Evolutionary conservation across 2,329 filamentous ascomycete genomes (phyloP).

Genomic region (Cytospora mali): DNA sequence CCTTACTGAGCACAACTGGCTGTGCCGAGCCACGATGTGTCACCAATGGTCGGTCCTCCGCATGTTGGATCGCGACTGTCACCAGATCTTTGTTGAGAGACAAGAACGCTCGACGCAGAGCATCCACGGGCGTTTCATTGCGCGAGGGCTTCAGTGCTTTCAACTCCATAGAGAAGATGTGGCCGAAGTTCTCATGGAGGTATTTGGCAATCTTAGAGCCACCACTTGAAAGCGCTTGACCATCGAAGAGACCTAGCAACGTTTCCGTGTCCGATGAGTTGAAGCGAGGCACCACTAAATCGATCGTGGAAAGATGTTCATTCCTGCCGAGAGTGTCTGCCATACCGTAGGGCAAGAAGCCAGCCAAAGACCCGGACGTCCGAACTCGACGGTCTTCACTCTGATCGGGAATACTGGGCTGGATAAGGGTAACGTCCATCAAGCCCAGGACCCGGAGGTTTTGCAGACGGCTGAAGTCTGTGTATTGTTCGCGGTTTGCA

Average conservation of each 20-base stretch:
- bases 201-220: conserved; percentile 97
- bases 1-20: conserved; percentile 78
- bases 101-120: conserved; percentile 83
- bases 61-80: conserved; percentile 76
- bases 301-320: conserved; percentile 93
- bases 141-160: conserved; percentile 68
- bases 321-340: conserved; percentile 91
- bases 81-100: conserved; percentile 92
- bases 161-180: conserved; percentile 80
- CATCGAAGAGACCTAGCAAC: conserved; percentile 93
- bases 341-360: conserved; percentile 93
- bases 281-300: conserved; percentile 92
- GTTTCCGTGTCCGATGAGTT: conserved; percentile 88
- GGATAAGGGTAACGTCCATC: conserved; percentile 97
- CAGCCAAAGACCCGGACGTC: conserved; percentile 93
- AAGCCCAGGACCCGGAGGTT: conserved; percentile 87
- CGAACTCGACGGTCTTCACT: conserved; percentile 92
- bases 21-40: conserved; percentile 72
- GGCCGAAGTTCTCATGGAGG: conserved; percentile 91
- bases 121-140: conserved; percentile 78
- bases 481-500: conserved; percentile 70
- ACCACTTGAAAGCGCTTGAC: conserved; percentile 82
- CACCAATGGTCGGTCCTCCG: conserved; percentile 70
- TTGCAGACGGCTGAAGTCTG: conserved; percentile 83
- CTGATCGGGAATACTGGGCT: conserved; percentile 90